These are phyloP conservation scores for Leccinellum albellum DNA, from an alignment of 768 basidiomycete species.

Conservation along the genomic window DNA sequence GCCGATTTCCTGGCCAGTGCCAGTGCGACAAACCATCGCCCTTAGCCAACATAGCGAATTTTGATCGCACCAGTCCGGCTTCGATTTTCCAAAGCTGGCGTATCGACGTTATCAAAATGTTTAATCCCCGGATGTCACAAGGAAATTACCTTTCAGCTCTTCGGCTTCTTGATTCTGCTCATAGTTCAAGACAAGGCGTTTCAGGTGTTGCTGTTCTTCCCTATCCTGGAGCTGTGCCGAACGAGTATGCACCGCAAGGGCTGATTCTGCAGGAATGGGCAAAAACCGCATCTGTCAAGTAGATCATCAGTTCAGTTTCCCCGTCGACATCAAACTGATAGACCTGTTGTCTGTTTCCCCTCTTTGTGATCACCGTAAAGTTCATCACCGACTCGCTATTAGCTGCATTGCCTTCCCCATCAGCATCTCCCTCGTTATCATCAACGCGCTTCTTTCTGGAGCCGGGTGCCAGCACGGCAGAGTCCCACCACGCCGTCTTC, in stretches of 20 bases:
- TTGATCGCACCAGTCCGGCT: slow-evolving; percentile 67
- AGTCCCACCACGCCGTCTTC: slow-evolving; percentile 89
- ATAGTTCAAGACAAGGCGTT: slow-evolving; percentile 89
- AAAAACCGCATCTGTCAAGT: slow-evolving; percentile 70
- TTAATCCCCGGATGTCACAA: not conserved
- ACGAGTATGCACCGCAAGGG: slow-evolving; percentile 86
- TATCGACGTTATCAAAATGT: not conserved
- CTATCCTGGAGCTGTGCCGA: slow-evolving; percentile 91
- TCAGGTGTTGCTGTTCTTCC: slow-evolving; percentile 95
- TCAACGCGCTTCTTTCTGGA: slow-evolving; percentile 63
- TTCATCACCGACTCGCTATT: slow-evolving; percentile 59
- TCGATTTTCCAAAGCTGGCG: slow-evolving; percentile 63
- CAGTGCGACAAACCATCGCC: slow-evolving; percentile 10
- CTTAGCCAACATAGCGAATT: slow-evolving; percentile 70
- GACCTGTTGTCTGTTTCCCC: slow-evolving; percentile 90
- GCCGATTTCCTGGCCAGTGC: slow-evolving; percentile 15
- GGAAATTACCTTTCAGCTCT: slow-evolving; percentile 61
- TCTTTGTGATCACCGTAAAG: slow-evolving; percentile 90
- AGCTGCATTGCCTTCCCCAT: slow-evolving; percentile 33
- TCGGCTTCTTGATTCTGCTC: slow-evolving; percentile 87
- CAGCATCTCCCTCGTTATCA: slow-evolving; percentile 52
- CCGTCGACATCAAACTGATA: slow-evolving; percentile 1
- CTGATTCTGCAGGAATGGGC: slow-evolving; percentile 81
- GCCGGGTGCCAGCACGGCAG: slow-evolving; percentile 68
- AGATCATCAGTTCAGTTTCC: slow-evolving; percentile 8